Base-by-base conservation (phyloP, 164 flowering plant genomes). In the Buxus sempervirens region DNA sequence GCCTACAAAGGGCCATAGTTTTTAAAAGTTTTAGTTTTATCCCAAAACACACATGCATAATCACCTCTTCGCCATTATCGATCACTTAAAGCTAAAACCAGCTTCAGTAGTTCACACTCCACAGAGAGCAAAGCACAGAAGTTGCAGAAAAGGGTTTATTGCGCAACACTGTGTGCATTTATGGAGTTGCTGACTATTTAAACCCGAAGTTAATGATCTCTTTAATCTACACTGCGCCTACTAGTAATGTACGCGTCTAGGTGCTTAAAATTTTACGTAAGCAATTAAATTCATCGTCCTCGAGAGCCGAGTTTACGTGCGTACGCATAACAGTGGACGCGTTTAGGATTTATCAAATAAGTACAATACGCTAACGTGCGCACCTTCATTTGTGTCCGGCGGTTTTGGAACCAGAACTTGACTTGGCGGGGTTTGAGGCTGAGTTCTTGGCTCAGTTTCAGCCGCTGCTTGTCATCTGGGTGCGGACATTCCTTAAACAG, bases 381-480 rank as follows among this genome's bases (percentile, higher is more conserved):
- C 65, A 93, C 97, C 98, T 94, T 94, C 91, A 88, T 84, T 66
- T 94, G 98, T 18, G 98, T 94, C 4, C 98, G 82, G 0, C 96
- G 84, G 72, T 94, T 94, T 76, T 94, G 98, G 83, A 94, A 94
- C 98, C 98, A 94, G 58, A 91, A 94, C 82, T 94, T 94, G 78
- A 94, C 96, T 72, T 94, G 98, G 23, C 96, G 86, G 1, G 98
- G 98, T 62, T 87, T 90, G 21, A 94, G 90, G 32, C 97, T 90
- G 0, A 94, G 86, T 0, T 91, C 96, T 63, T 88, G 95, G 82
- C 97, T 88, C 22, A 94, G 80, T 76, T 76, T 88, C 84, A 83
- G 73, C 71, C 98, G 77, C 61, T 94, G 97, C 72, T 94, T 94
- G 76, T 91, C 97, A 70, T 94, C 98, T 42, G 98, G 98, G 76